Conservation (phyloP, 1,284 basidiomycete species). For the Melampsora occidentalis region DNA sequence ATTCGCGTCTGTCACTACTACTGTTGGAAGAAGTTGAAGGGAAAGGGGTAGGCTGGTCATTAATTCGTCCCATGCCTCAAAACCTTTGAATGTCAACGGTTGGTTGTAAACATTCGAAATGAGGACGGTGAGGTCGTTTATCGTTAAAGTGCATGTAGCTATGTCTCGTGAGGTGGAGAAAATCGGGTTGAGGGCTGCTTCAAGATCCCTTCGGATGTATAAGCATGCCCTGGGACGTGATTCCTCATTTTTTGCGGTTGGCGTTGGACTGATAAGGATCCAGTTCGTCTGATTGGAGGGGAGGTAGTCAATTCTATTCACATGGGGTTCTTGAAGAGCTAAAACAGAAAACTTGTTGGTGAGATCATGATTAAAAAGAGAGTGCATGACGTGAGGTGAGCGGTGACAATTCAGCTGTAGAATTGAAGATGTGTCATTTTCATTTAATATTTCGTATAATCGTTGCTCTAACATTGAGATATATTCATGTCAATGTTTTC, state of each 20-base stretch:
- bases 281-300: not conserved
- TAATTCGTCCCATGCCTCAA: not conserved
- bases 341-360: not conserved
- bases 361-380: not conserved
- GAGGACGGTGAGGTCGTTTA: not conserved
- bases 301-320: not conserved
- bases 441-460: no score
- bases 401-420: slow-evolving; percentile 2
- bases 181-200: not conserved
- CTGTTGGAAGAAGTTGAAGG: not conserved
- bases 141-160: not conserved
- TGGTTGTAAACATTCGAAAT: not conserved
- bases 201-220: not conserved
- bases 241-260: not conserved
- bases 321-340: not conserved
- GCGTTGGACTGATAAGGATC: not conserved
- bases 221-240: not conserved
- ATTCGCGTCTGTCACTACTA: not conserved
- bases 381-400: not conserved
- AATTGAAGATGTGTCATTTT: no score
- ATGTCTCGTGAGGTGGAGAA: not conserved
- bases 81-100: not conserved
- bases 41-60: not conserved
- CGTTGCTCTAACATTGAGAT: no score
- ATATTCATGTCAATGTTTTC: no score